Percentiles rank a stretch among this genome's conserved stretches.
Evolutionary conservation across 2,329 filamentous ascomycete species (phyloP).

Genomic region (Lecanicillium sp.): DNA sequence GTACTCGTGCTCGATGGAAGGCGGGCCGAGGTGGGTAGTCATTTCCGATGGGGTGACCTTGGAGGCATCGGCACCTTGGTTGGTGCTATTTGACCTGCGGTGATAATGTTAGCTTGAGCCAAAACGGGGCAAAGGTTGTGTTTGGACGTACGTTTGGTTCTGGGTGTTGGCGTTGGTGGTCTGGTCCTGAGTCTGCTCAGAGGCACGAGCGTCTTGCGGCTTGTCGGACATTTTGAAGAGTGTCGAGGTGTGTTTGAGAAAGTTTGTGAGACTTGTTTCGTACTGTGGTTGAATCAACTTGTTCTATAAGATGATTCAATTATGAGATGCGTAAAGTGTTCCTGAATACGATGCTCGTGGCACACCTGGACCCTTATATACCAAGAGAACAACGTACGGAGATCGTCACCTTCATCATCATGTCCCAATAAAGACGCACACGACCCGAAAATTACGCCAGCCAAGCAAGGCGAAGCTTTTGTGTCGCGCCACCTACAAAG

Average conservation of each 20-base stretch:
- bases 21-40: slow-evolving; percentile 6
- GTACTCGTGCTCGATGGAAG: slow-evolving; percentile 8
- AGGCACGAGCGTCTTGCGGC: background rate
- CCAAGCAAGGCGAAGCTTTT: too few relatives aligned
- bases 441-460: too few relatives aligned
- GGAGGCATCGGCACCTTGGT: slow-evolving; percentile 1
- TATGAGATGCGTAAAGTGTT: too few relatives aligned
- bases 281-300: too few relatives aligned
- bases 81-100: background rate
- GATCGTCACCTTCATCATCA: too few relatives aligned
- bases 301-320: too few relatives aligned
- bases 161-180: background rate
- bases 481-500: too few relatives aligned
- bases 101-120: background rate
- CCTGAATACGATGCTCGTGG: too few relatives aligned
- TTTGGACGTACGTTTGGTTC: background rate
- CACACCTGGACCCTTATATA: too few relatives aligned
- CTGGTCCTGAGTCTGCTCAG: background rate
- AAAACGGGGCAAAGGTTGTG: background rate
- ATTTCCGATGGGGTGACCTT: slow-evolving; percentile 2
- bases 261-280: background rate
- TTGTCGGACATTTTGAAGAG: background rate
- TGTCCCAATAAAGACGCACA: too few relatives aligned
- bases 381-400: too few relatives aligned
- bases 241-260: background rate